Evolutionary conservation across 192 early-diverging fungal species (phyloP), one percentile per base, ranked within the genome.

Genomic region (Helicostylum pulchrum): DNA sequence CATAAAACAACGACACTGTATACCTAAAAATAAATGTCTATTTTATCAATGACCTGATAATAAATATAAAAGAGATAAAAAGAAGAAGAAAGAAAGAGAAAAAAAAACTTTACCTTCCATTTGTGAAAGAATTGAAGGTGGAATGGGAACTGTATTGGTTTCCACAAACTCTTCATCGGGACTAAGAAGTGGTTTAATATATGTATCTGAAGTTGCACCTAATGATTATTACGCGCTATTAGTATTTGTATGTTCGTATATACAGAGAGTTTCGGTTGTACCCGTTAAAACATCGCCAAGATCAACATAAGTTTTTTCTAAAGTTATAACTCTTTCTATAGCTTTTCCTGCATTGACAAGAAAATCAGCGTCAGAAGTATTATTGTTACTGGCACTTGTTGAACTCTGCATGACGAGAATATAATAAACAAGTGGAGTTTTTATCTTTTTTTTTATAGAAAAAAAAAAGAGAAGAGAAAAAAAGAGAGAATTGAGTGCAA

Each of bases 1-100:
- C 85, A 96, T 92, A 73, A 93, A 96, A 61, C 84, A 49, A 46
- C 52, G 53, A 46, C 3, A 21, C 12, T 61, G 4, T 3, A 61
- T 11, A 6, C 44, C 55, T 57, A 17, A 9, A 57, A 42, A 2
- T 26, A 26, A 0, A 26, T 26, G 26, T 26, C 26, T 26, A 26
- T 26, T 26, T 2, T 26, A 26, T 26, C 26, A 26, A 26, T 26
- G 26, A 26, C 26, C 26, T 26, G 26, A 26, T 26, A 26, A 26
- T 26, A 26, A 26, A 26, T 26, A 26, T 26, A 26, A 26, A 26
- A 26, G 26, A 26, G 26, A 26, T 2, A 26, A 26, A 26, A 2
- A 26, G 2, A 26, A 26, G 2, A 26, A 26, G 2, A 26, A 26
- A 26, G 2, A 26, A 26, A 26, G 2, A 39, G 36, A 10, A 39